Conservation (phyloP, 805 yeast genomes). For the Saccharomycopsis amapae region DNA sequence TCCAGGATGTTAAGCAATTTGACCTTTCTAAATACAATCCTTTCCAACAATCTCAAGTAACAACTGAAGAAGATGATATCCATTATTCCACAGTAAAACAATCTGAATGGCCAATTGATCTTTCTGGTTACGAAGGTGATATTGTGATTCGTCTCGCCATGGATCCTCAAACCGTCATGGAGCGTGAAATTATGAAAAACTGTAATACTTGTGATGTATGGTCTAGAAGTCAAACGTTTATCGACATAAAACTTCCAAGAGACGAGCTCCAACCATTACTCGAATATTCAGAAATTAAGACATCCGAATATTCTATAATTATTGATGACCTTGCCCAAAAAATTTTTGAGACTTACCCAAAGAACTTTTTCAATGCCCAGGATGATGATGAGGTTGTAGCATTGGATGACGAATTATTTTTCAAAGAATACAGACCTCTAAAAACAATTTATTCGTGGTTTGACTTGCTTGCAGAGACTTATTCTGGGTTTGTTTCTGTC, state of each 20-base stretch:
- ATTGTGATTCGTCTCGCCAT: constrained; percentile 38
- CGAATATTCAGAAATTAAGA: background rate
- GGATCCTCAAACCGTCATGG: too few relatives aligned
- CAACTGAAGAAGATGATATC: background rate
- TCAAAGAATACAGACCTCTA: constrained; percentile 61
- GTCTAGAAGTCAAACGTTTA: constrained; percentile 40
- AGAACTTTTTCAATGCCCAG: background rate
- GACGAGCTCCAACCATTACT: too few relatives aligned
- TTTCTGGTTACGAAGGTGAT: constrained; percentile 35
- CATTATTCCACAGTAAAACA: constrained; percentile 31
- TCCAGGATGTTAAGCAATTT: too few relatives aligned
- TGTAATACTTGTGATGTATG: constrained; percentile 31
- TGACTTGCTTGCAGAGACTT: constrained; percentile 50
- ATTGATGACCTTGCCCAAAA: constrained; percentile 26
- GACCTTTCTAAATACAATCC: background rate
- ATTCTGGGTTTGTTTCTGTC: constrained; percentile 54
- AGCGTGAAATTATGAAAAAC: background rate
- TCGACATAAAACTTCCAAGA: constrained; percentile 31
- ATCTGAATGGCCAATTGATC: constrained; percentile 34
- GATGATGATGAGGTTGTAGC: background rate
- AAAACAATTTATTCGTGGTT: constrained; percentile 69
- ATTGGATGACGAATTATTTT: constrained; percentile 37
- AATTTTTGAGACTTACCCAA: constrained; percentile 14
- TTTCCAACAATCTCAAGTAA: too few relatives aligned
- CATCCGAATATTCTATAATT: constrained; percentile 10